Evolutionary conservation across 805 yeast species (phyloP).

Genomic region (Ogataea dorogensis): DNA sequence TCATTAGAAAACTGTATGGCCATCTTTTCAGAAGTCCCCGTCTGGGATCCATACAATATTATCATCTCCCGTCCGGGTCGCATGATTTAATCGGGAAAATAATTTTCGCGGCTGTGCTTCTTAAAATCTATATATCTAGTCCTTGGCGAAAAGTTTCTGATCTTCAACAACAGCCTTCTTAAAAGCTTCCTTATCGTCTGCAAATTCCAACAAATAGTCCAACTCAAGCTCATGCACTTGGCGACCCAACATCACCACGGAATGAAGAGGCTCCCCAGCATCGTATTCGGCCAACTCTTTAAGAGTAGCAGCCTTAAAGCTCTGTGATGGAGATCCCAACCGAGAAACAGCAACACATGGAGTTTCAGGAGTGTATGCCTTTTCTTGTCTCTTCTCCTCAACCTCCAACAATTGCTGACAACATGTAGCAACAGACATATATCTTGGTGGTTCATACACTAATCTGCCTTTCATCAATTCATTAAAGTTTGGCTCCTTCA

Average conservation of each 20-base stretch:
- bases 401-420: constrained; percentile 85
- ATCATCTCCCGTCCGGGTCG: neutral
- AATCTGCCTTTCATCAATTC: constrained; percentile 90
- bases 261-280: constrained; percentile 92
- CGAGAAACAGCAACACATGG: constrained; percentile 95
- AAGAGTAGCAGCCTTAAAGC: constrained; percentile 81
- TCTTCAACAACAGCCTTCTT: constrained; percentile 47
- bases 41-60: constrained; percentile 41
- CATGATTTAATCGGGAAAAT: neutral
- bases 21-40: constrained; percentile 14
- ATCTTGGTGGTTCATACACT: constrained; percentile 95
- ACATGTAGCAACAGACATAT: constrained; percentile 89
- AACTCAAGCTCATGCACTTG: constrained; percentile 91
- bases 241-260: constrained; percentile 86
- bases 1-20: constrained; percentile 72
- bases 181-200: constrained; percentile 56
- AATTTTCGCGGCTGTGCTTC: constrained; percentile 5
- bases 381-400: constrained; percentile 72
- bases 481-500: constrained; percentile 92
- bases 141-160: constrained; percentile 54
- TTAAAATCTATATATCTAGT: neutral
- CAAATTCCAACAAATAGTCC: constrained; percentile 78
- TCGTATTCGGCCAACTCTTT: constrained; percentile 76
- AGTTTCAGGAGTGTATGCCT: constrained; percentile 80
- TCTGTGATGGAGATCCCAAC: constrained; percentile 81